These are phyloP conservation scores for Hordeum pubiflorum DNA, from an alignment of 202 grass and related monocot genomes.

Conservation along the genomic window DNA sequence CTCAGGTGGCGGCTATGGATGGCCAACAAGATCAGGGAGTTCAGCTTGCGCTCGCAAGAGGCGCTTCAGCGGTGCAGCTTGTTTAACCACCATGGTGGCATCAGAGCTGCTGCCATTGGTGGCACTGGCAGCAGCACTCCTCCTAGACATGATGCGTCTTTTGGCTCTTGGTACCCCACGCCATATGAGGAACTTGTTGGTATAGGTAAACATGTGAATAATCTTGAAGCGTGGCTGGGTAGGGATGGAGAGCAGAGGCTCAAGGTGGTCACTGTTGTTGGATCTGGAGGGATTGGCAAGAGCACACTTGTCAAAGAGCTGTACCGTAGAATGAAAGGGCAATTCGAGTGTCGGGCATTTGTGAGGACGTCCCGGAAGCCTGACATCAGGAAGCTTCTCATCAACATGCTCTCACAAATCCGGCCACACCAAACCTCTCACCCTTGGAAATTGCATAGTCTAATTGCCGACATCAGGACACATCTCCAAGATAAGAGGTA, in stretches of 20 bases:
- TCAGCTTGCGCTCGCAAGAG: neutral
- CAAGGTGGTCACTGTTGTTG: slow-evolving; percentile 11
- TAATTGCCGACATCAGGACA: slow-evolving; percentile 3
- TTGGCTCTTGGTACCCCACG: neutral
- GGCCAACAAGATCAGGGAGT: slow-evolving; percentile 24
- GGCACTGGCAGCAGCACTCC: neutral
- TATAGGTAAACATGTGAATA: neutral
- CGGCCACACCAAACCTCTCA: neutral
- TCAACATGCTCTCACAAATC: slow-evolving; percentile 19
- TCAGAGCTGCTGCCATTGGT: neutral
- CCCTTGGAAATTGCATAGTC: neutral
- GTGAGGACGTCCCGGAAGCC: neutral
- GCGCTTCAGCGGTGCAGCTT: neutral
- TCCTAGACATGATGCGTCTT: neutral
- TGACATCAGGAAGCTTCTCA: slow-evolving; percentile 20
- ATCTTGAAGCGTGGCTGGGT: neutral
- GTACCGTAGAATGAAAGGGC: neutral
- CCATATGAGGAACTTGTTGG: neutral
- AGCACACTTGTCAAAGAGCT: neutral
- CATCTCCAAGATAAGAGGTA: slow-evolving; percentile 29
- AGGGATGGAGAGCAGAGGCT: neutral
- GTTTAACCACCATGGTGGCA: neutral
- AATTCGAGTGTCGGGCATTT: slow-evolving; percentile 21
- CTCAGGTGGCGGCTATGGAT: slow-evolving; percentile 20
- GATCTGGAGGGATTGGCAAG: slow-evolving; percentile 12